Evolutionary conservation across 2,329 filamentous ascomycete genomes (phyloP), one percentile per base, ranked within the genome.

Genomic region (Penicillium sp.): DNA sequence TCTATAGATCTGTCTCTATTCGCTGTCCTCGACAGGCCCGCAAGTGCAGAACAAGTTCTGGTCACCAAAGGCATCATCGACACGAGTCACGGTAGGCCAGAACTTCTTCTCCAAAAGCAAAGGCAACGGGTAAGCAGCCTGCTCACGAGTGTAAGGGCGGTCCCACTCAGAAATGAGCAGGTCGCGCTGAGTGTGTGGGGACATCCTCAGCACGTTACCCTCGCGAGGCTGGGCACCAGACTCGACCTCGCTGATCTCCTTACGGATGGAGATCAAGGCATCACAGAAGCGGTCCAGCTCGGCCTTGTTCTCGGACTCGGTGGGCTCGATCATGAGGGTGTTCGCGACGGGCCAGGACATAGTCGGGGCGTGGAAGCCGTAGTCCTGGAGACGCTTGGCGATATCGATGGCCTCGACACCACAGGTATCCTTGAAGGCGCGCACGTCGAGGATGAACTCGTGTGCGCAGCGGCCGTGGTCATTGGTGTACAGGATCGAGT

Each of bases 261-360:
- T 76, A 19, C 93, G 86, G 71, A 97, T 97, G 55, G 85, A 86
- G 67, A 97, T 90, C 42, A 97, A 81, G 0, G 93, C 91, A 63
- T 97, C 89, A 61, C 92, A 90, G 81, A 97, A 97, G 23, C 93
- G 88, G 75, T 97, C 93, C 2, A 97, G 85, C 80, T 97, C 93
- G 61, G 89, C 89, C 75, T 94, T 93, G 76, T 86, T 90, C 81
- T 97, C 93, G 15, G 89, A 93, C 78, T 97, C 93, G 0, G 93
- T 97, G 2, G 93, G 93, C 80, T 97, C 93, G 65, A 97, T 96
- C 93, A 97, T 97, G 44, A 97, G 85, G 0, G 93, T 97, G 78
- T 96, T 96, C 52, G 91, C 85, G 2, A 97, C 92, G 1, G 93
- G 93, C 90, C 91, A 97, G 73, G 88, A 92, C 93, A 97, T 97